A percentile compares a stretch with the other conserved stretches of the same genome.
These are phyloP conservation scores for Saturnispora quitensis DNA, from an alignment of 805 yeast species.

Conservation along the genomic window DNA sequence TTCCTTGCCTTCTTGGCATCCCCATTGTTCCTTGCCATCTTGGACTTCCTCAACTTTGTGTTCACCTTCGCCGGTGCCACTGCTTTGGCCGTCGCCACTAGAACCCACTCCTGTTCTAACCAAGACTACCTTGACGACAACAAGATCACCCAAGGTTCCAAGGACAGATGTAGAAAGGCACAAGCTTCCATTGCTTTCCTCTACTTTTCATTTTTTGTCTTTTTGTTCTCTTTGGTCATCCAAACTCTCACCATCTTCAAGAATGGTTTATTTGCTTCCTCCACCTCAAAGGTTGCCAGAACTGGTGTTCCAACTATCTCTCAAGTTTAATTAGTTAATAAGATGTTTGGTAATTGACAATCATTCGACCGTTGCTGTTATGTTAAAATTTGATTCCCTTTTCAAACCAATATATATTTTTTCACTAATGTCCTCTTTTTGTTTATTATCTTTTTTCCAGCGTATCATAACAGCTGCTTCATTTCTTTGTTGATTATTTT, in stretches of 20 bases:
- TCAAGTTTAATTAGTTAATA: constrained; percentile 49
- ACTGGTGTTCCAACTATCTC: constrained; percentile 88
- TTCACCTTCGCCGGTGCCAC: constrained; percentile 94
- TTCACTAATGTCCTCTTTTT: not conserved
- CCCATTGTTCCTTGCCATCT: constrained; percentile 65
- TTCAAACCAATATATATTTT: not conserved
- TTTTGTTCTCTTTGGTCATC: constrained; percentile 53
- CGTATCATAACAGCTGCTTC: not conserved
- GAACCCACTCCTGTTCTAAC: constrained; percentile 81
- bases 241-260: constrained; percentile 42
- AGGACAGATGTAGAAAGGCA: constrained; percentile 88
- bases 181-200: constrained; percentile 79
- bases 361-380: not conserved
- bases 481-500: not conserved
- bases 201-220: constrained; percentile 73
- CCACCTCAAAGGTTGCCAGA: constrained; percentile 46
- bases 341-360: not conserved
- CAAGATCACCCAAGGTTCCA: constrained; percentile 63
- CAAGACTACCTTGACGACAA: constrained; percentile 52
- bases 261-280: constrained; percentile 50
- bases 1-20: constrained; percentile 74
- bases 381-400: not conserved
- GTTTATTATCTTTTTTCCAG: not conserved
- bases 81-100: constrained; percentile 85
- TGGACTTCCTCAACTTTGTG: constrained; percentile 83